Conservation (phyloP, 352 stramenopile genomes). For the Stramenopiles sp. region DNA sequence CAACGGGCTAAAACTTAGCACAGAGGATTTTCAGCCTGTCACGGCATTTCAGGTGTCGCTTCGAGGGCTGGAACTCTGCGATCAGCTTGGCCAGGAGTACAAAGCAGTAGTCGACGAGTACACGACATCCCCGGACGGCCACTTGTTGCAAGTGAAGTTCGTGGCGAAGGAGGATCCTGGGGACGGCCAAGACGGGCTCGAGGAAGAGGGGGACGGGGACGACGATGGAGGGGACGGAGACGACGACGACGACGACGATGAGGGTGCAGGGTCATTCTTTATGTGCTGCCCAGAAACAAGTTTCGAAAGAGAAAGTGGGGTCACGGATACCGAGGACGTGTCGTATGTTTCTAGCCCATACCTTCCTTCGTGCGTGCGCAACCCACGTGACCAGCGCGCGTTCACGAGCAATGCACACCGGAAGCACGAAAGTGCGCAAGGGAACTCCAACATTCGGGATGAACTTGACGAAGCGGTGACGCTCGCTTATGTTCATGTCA, state of each 20-base stretch:
- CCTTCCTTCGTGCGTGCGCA: constrained; percentile 80
- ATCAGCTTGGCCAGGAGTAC: constrained; percentile 31
- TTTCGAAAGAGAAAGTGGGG: constrained; percentile 72
- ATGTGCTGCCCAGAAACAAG: constrained; percentile 15
- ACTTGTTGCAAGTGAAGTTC: constrained; percentile 1
- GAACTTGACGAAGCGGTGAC: constrained; percentile 91
- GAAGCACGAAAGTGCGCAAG: constrained; percentile 74
- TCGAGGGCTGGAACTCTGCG: constrained; percentile 30
- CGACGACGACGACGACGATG: constrained; percentile 5
- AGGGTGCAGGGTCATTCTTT: constrained; percentile 4
- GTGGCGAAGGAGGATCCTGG: not conserved
- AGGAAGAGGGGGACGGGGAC: not conserved
- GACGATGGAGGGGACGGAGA: not conserved
- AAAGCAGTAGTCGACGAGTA: constrained; percentile 34
- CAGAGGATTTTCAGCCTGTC: constrained; percentile 38
- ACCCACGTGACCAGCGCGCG: constrained; percentile 63
- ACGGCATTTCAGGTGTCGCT: constrained; percentile 38
- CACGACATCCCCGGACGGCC: constrained; percentile 14
- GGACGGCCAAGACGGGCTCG: not conserved
- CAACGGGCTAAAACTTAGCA: constrained; percentile 40
- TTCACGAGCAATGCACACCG: constrained; percentile 87
- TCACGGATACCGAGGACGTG: constrained; percentile 89
- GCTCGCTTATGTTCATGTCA: constrained; percentile 88
- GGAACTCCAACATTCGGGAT: constrained; percentile 71
- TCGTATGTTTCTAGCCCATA: constrained; percentile 93